Base-by-base conservation (phyloP, 306 rosid genomes). In the Luffa aegyptiaca region DNA sequence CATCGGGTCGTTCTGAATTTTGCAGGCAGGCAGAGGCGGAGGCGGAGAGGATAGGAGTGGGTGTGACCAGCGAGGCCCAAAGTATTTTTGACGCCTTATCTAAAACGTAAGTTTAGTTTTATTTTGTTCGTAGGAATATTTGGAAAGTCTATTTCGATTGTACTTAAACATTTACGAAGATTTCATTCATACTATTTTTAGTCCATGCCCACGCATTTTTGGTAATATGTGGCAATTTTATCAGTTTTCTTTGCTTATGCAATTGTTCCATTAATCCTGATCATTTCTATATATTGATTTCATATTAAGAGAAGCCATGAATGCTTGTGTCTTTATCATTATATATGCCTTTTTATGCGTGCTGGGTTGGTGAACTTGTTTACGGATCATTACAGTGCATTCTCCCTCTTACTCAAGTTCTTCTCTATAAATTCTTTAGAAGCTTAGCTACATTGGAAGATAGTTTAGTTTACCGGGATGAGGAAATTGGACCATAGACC, bases 31-130 rank as follows among this genome's bases (percentile, higher is more conserved):
- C 98, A 0, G 99, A 90, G 83, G 78, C 88, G 1, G 99, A 93
- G 26, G 95, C 88, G 58, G 99, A 95, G 89, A 90, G 98, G 87
- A 90, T 93, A 21, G 99, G 99, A 8, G 97, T 95, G 13, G 98
- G 98, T 80, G 99, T 95, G 70, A 90, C 97, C 76, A 77, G 72
- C 52, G 93, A 96, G 82, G 99, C 98, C 3, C 99, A 96, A 87
- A 86, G 84, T 86, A 91, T 96, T 78, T 95, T 95, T 76, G 92
- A 95, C 76, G 97, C 99, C 58, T 86, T 95, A 75, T 93, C 93
- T 64, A 95, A 95, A 82, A 95, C 99, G 99, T 93, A 88, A 84
- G 97, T 82, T 74, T 12, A 9, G 75, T 42, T 80, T 77, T 66
- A 39, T 36, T 64, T 64, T 21, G 31, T 13, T 72, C n/a, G 33